Evolutionary conservation across 768 basidiomycete species (phyloP).

Genomic region (Terana coerulea): DNA sequence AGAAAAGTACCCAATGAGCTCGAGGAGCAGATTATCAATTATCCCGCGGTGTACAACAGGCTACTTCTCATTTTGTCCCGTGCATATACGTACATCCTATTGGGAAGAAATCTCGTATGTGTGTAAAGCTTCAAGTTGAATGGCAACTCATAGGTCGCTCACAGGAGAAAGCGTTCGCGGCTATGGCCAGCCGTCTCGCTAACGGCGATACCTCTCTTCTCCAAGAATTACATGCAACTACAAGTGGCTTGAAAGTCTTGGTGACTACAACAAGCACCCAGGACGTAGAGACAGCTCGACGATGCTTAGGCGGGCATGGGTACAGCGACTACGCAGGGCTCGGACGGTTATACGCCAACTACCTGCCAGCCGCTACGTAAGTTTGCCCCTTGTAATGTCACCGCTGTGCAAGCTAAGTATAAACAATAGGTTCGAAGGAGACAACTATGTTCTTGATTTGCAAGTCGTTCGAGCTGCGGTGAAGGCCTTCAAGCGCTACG

Average conservation of each 20-base stretch:
- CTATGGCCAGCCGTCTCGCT: slow-evolving; percentile 45
- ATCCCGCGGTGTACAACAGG: slow-evolving; percentile 72
- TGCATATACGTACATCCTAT: slow-evolving; percentile 63
- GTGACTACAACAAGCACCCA: slow-evolving; percentile 47
- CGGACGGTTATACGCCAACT: slow-evolving; percentile 60
- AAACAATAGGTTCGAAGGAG: slow-evolving; percentile 61
- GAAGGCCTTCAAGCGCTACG: slow-evolving; percentile 47
- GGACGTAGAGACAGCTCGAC: slow-evolving; percentile 62
- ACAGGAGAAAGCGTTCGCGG: slow-evolving; percentile 48
- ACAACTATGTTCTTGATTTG: slow-evolving; percentile 72
- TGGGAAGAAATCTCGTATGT: slow-evolving; percentile 57
- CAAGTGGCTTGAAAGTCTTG: slow-evolving; percentile 65
- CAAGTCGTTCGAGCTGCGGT: slow-evolving; percentile 72
- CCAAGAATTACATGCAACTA: slow-evolving; percentile 69
- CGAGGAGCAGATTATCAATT: slow-evolving; percentile 64
- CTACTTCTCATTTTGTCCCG: slow-evolving; percentile 67
- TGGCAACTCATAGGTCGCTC: not conserved
- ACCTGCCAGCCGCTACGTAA: slow-evolving; percentile 61
- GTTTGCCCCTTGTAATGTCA: slow-evolving; percentile 19
- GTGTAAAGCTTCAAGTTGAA: not conserved
- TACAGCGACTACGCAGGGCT: slow-evolving; percentile 68
- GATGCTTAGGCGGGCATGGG: slow-evolving; percentile 76
- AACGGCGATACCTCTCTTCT: slow-evolving; percentile 58
- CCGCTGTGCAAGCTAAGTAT: not conserved
- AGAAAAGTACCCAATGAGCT: slow-evolving; percentile 44